phyloP scores from a whole-genome alignment of 176 grass and related monocot species.

The Ensete glaucum region DNA sequence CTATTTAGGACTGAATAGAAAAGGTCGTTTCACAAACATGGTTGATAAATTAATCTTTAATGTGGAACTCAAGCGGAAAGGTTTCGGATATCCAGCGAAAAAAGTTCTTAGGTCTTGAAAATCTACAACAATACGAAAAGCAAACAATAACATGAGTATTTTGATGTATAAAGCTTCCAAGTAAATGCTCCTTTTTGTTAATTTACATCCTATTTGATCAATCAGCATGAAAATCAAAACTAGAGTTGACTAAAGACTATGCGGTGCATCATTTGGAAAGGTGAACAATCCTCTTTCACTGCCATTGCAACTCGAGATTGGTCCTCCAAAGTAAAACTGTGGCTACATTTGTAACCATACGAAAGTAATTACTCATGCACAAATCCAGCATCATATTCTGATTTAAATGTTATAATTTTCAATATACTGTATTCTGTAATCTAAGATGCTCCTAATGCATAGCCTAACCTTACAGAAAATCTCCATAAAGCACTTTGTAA shows the following conservation, averaged over 20 bases:
- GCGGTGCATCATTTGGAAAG: background rate
- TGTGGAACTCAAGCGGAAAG: background rate
- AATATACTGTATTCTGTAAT: too few relatives aligned
- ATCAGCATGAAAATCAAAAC: background rate
- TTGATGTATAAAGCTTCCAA: background rate
- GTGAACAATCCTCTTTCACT: background rate
- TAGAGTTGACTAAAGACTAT: background rate
- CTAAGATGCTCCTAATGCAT: background rate
- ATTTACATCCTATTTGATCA: background rate
- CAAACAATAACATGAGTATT: background rate
- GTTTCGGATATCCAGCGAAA: background rate
- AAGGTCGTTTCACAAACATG: background rate
- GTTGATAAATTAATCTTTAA: background rate
- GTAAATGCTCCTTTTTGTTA: background rate
- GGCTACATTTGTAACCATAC: background rate
- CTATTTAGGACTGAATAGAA: background rate
- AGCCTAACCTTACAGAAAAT: background rate
- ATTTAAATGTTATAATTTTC: too few relatives aligned
- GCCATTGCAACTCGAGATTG: background rate
- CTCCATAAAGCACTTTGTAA: background rate
- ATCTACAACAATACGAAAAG: too few relatives aligned
- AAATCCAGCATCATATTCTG: background rate
- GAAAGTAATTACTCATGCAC: background rate
- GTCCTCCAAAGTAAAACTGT: background rate
- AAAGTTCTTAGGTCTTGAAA: too few relatives aligned